A percentile compares a stretch with the other conserved stretches of the same genome.
Evolutionary conservation across 2,329 filamentous ascomycete species (phyloP).

Genomic region (Pseudogymnoascus sp.): DNA sequence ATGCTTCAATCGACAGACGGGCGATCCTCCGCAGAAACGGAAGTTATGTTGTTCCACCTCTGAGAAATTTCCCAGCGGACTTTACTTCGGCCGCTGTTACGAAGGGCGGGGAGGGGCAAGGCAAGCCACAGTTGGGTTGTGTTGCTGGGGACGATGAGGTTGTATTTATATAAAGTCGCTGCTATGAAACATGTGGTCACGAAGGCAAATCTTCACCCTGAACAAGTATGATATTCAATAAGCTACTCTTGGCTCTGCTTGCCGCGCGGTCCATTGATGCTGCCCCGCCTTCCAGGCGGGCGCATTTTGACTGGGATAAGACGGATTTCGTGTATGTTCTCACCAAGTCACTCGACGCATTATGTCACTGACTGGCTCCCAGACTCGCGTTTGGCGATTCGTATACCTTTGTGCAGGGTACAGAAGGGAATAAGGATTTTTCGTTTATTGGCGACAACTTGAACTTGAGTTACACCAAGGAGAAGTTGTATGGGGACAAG

Average conservation of each 20-base stretch:
- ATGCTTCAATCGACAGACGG: neutral
- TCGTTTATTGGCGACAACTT: conserved; percentile 49
- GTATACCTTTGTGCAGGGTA: conserved; percentile 49
- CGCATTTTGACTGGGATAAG: conserved; percentile 16
- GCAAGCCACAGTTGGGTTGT: neutral
- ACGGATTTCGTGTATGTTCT: conserved; percentile 15
- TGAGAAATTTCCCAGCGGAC: neutral
- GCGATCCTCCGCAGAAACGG: conserved; percentile 1
- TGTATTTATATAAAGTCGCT: neutral
- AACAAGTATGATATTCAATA: conserved; percentile 2
- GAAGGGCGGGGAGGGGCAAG: neutral
- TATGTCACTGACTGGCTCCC: neutral
- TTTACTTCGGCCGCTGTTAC: neutral
- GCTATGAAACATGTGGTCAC: neutral
- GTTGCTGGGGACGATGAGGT: neutral
- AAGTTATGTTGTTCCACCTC: conserved; percentile 7
- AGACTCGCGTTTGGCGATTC: conserved; percentile 45
- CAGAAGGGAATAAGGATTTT: conserved; percentile 42
- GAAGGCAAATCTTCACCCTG: neutral
- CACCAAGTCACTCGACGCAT: neutral
- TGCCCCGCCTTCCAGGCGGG: neutral
- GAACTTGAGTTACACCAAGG: conserved; percentile 39
- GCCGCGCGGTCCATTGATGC: neutral
- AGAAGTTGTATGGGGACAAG: conserved; percentile 38
- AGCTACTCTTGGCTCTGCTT: neutral